Evolutionary conservation across 805 yeast genomes (phyloP), one percentile per base, ranked within the genome.

Genomic region (Lipomyces orientalis): DNA sequence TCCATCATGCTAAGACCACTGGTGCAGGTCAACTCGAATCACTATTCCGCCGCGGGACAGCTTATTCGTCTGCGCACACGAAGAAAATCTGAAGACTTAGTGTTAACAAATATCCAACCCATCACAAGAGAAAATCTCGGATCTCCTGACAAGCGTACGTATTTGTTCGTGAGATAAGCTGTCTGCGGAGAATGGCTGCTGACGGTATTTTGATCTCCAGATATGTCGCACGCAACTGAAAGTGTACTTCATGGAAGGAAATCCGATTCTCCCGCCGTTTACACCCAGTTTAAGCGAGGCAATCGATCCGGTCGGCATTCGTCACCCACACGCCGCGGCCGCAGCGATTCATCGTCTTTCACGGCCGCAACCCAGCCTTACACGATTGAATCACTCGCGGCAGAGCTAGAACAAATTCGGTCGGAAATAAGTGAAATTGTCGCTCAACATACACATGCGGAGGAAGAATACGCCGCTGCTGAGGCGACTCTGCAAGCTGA

Each of bases 331-430:
- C 63, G 59, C 58, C 60, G 56, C 43, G 55, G 55, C 29, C 58
- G 64, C 12, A 54, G 63, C 52, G 65, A 64, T 51, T 52, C 54
- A 14, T 66, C 70, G 22, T 68, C 71, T 14, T 70, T 69, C 67
- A 68, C 69, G 8, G 64, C 71, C n/a, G 72, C 73, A 43, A 68
- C 72, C 10, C 74, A 70, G 35, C 70, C 69, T 10, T 78, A 77
- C 67, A 75, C 79, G 2, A 76, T 78, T 35, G 80, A 78, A 54
- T 71, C 78, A 7, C 71, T 78, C 33, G 76, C 79, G 4, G 71
- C 73, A 4, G 81, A 80, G 62, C 76, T 79, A 25, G 80, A 77
- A 51, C 70, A 73, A 16, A 75, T 79, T 2, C 77, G 79, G 59
- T 62, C 66, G 19, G 81, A 80, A 57, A 74, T 79, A 37, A 65